Percentiles rank a stretch among this genome's conserved stretches.
phyloP scores from a whole-genome alignment of 1,284 basidiomycete genomes.

The Ustilago trichophora region DNA sequence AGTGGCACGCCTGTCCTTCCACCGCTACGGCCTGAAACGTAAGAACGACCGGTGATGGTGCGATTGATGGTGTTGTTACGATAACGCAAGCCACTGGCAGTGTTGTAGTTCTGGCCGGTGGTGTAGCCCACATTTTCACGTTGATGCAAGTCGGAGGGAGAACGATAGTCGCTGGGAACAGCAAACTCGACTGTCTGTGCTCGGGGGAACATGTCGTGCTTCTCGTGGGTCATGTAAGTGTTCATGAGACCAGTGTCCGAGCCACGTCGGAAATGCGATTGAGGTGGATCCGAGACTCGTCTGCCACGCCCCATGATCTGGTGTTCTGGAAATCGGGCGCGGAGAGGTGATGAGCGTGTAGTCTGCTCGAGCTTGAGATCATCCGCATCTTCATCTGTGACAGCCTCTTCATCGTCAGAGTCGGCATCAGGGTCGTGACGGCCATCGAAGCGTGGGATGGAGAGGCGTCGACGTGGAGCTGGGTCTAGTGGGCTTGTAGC shows the following conservation, averaged over 20 bases:
- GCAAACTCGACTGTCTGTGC: conserved; percentile 73
- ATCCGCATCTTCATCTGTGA: conserved; percentile 4
- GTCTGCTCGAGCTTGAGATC: background rate
- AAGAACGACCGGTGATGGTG: conserved; percentile 45
- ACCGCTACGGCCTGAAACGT: conserved; percentile 30
- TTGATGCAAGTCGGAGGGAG: conserved; percentile 8
- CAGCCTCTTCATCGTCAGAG: conserved; percentile 20
- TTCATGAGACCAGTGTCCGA: conserved; percentile 40
- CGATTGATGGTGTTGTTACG: conserved; percentile 31
- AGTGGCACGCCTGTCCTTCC: conserved; percentile 60
- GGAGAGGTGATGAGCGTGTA: conserved; percentile 19
- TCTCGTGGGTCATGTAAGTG: conserved; percentile 21
- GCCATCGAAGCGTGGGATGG: conserved; percentile 33
- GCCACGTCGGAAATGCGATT: conserved; percentile 33
- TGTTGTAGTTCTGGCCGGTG: conserved; percentile 4
- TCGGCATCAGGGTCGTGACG: conserved; percentile 36
- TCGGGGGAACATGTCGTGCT: conserved; percentile 68
- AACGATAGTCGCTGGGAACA: conserved; percentile 60
- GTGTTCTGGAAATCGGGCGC: conserved; percentile 35
- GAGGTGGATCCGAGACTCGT: conserved; percentile 47
- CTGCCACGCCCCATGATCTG: conserved; percentile 15
- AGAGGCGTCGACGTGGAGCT: conserved; percentile 18
- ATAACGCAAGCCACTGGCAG: conserved; percentile 16
- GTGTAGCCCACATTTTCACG: conserved; percentile 29
- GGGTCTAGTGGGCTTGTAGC: background rate